These are phyloP conservation scores for Rhizopus arrhizus DNA, from an alignment of 371 early-diverging fungal genomes.

Conservation along the genomic window DNA sequence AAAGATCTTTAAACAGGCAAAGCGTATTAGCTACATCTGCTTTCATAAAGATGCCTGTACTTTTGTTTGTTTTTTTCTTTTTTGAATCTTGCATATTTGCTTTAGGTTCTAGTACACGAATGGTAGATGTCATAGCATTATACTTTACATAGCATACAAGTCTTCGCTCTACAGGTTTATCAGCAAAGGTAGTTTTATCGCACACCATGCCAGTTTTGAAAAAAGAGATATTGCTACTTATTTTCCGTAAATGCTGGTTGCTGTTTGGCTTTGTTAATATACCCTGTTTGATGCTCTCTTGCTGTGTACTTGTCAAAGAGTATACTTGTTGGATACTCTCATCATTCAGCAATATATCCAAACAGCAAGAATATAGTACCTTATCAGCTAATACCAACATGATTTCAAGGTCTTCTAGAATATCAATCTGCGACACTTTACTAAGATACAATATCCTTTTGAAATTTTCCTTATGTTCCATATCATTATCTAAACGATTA, in stretches of 20 bases:
- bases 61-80: conserved; percentile 57
- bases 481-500: conserved; percentile 4
- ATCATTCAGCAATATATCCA: conserved; percentile 58
- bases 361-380: conserved; percentile 68
- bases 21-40: conserved; percentile 51
- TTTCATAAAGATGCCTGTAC: conserved; percentile 29
- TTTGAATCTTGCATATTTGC: conserved; percentile 34
- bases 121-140: conserved; percentile 63
- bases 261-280: background rate
- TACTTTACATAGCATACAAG: conserved; percentile 75
- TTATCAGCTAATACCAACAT: conserved; percentile 81
- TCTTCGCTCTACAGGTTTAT: conserved; percentile 15
- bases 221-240: conserved; percentile 77
- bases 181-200: conserved; percentile 46
- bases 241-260: conserved; percentile 52
- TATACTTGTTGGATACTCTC: conserved; percentile 25
- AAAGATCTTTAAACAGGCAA: conserved; percentile 79
- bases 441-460: conserved; percentile 68
- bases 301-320: conserved; percentile 12
- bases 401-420: conserved; percentile 69
- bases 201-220: conserved; percentile 81
- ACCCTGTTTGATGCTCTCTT: conserved; percentile 26
- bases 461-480: conserved; percentile 22
- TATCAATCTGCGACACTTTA: conserved; percentile 78
- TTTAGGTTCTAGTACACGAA: conserved; percentile 74